Evolutionary conservation across 139 green algal genomes (phyloP).

Genomic region (Volvox africanus): DNA sequence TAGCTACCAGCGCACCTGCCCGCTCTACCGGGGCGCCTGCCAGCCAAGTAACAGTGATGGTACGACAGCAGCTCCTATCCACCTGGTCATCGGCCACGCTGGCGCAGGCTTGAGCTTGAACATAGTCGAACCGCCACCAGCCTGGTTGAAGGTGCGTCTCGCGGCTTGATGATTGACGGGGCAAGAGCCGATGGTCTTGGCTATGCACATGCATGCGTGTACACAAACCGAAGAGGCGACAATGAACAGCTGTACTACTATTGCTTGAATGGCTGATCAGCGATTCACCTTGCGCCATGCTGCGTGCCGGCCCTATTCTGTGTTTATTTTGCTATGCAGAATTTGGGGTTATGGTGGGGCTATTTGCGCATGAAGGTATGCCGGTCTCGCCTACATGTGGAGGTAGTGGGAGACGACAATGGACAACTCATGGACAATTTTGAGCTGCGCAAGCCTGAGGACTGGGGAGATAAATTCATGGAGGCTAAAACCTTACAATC

Average conservation of each 20-base stretch:
- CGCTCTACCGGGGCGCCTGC: slow-evolving; percentile 49
- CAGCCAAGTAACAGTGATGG: slow-evolving; percentile 45
- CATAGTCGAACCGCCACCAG: slow-evolving; percentile 37
- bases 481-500: no score
- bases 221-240: no score
- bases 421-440: slow-evolving; percentile 64
- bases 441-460: slow-evolving; percentile 52
- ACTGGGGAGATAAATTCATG: slow-evolving; percentile 42
- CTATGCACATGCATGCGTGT: no score
- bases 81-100: slow-evolving; percentile 79
- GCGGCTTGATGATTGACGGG: neutral
- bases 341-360: slow-evolving; percentile 62
- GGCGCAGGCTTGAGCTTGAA: slow-evolving; percentile 63
- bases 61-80: slow-evolving; percentile 59
- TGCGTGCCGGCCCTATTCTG: neutral
- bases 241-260: no score
- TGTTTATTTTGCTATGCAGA: neutral
- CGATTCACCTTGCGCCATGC: no score
- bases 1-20: slow-evolving; percentile 81
- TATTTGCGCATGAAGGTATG: slow-evolving; percentile 65
- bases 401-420: slow-evolving; percentile 54
- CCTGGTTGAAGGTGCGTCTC: slow-evolving; percentile 52
- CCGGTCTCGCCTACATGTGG: slow-evolving; percentile 49
- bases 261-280: no score
- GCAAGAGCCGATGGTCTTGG: no score